A percentile compares a stretch with the other conserved stretches of the same genome.
Evolutionary conservation across 1,139 yeast species (phyloP).

Genomic region (Candida labiduridarum): DNA sequence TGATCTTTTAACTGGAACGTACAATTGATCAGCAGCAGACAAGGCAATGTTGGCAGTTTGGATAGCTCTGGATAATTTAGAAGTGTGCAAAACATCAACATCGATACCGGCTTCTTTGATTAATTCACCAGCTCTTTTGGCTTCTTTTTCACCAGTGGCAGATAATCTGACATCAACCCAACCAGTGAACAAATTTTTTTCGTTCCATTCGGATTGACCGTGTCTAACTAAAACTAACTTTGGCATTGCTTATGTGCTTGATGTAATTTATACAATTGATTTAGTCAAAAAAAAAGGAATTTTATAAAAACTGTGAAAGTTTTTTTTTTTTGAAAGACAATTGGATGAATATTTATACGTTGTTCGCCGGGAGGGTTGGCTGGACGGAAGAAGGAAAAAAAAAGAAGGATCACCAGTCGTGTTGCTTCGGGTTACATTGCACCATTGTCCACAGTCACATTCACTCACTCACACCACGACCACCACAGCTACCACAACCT

Average conservation of each 20-base stretch:
- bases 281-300: neutral
- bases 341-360: neutral
- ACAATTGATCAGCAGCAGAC: slow-evolving; percentile 84
- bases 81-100: slow-evolving; percentile 90
- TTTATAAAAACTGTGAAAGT: neutral
- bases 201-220: slow-evolving; percentile 99
- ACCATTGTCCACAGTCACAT: slow-evolving; percentile 1
- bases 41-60: slow-evolving; percentile 97
- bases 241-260: slow-evolving; percentile 39
- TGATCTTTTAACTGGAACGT: slow-evolving; percentile 90
- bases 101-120: slow-evolving; percentile 82
- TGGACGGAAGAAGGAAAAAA: neutral
- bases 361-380: slow-evolving; percentile 2
- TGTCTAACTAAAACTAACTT: slow-evolving; percentile 87
- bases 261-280: neutral
- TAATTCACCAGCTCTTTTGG: slow-evolving; percentile 90
- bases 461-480: neutral
- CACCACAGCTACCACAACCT: too few relatives aligned
- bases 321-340: slow-evolving; percentile 1
- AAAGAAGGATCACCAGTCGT: slow-evolving; percentile 8
- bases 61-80: slow-evolving; percentile 92
- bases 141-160: slow-evolving; percentile 85
- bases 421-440: slow-evolving; percentile 5
- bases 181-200: slow-evolving; percentile 97
- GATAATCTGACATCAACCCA: slow-evolving; percentile 96